Base-by-base conservation (phyloP, 257 asterid genomes). In the Gentiana macrophylla region DNA sequence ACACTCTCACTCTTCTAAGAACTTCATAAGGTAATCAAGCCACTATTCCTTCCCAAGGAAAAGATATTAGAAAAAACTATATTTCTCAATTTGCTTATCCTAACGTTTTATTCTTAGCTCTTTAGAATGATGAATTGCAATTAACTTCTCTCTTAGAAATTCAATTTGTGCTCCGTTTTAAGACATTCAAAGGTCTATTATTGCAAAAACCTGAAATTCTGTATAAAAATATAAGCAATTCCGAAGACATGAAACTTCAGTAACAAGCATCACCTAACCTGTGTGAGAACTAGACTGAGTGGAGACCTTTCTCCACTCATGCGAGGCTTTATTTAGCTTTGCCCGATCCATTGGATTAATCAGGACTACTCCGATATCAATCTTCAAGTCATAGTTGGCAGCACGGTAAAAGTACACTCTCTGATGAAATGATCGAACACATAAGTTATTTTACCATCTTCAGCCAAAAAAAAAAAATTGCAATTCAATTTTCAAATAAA, bases 241-340 rank as follows among this genome's bases (percentile, higher is more conserved):
- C 9, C 9, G 46, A 57, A 47, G 35, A 32, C 3, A 35, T 35
- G 32, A 53, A 12, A 53, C 15, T 24, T 34, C 7, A 57, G 13
- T 37, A 37, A 65, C 55, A 55, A 55, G 15, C 12, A 36, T 50
- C 63, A 77, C 94, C 78, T 56, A 67, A 77, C 94, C 78, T 56
- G 67, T 72, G 53, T 37, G 36, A 36, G 41, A 46, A 76, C 64
- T 65, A 52, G 88, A 66, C 43, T 68, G 86, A 47, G 81, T 74
- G 49, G 86, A 77, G 54, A 82, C 77, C 32, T 73, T 76, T 67
- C 88, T 75, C 94, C 94, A 77, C 63, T 65, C 62, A 59, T 63
- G 77, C 12, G 75, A 61, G 2, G 65, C 75, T 47, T 33, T 64
- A 68, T 69, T 71, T 38, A 41, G 64, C 33, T 65, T 73, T 64